Conservation (phyloP, 2,329 filamentous ascomycete species). For the Aschersonia sp. region DNA sequence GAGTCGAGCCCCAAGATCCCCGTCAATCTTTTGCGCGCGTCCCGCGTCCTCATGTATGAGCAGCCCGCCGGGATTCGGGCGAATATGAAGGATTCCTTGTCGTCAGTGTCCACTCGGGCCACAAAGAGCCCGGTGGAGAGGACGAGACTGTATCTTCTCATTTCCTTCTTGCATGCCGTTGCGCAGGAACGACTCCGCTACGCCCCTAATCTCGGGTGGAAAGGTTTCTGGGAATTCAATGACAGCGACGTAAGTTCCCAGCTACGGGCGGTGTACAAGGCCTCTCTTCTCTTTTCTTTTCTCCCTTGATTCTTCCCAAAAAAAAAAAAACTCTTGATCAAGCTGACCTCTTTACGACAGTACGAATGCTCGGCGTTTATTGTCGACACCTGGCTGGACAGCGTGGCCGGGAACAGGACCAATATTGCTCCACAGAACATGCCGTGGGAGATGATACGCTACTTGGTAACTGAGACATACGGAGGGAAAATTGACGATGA, state of each 20-base stretch:
- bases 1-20: constrained; percentile 94
- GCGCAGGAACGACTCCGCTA: constrained; percentile 91
- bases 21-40: constrained; percentile 85
- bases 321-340: too few species aligned
- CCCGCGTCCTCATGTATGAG: constrained; percentile 91
- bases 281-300: too few species aligned
- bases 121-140: constrained; percentile 81
- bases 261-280: too few species aligned
- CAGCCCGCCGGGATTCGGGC: constrained; percentile 91
- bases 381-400: constrained; percentile 87
- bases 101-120: constrained; percentile 62
- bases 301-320: too few species aligned
- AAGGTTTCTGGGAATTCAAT: constrained; percentile 99
- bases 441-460: constrained; percentile 91
- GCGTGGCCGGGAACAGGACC: constrained; percentile 66
- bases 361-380: constrained; percentile 97
- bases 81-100: constrained; percentile 97
- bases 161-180: constrained; percentile 91
- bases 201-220: constrained; percentile 88
- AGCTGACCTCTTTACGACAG: constrained; percentile 23
- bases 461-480: constrained; percentile 84
- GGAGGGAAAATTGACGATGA: constrained; percentile 95
- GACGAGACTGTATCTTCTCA: constrained; percentile 72
- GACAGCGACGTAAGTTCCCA: constrained; percentile 73
- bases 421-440: constrained; percentile 91